A percentile compares a stretch with the other conserved stretches of the same genome.
phyloP scores from a whole-genome alignment of 176 grass and related monocot species.

The Bolboschoenus planiculmis region DNA sequence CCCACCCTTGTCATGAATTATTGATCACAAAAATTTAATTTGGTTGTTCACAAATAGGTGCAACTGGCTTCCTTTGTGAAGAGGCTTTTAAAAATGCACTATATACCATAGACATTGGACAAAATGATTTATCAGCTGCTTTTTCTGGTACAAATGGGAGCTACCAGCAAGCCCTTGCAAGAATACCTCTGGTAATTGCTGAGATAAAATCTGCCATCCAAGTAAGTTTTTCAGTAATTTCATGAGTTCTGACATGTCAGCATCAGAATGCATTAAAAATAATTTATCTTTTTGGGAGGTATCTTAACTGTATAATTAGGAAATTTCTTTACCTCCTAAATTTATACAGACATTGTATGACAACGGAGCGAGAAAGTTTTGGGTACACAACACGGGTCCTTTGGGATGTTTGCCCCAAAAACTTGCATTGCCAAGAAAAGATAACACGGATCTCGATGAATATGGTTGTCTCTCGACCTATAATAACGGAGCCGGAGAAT shows the following conservation, averaged over 20 bases:
- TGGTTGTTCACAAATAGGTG: conserved; percentile 22
- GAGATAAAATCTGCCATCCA: conserved; percentile 64
- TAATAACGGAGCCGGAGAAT: conserved; percentile 61
- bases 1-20: too few relatives aligned
- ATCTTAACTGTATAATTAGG: not conserved
- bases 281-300: not conserved
- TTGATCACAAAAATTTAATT: not conserved
- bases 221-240: conserved; percentile 29
- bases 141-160: conserved; percentile 28
- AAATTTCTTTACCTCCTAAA: not conserved
- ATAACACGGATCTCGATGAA: conserved; percentile 35
- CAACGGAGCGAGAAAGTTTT: conserved; percentile 58
- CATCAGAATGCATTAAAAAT: not conserved
- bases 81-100: conserved; percentile 45
- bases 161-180: conserved; percentile 39
- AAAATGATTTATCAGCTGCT: conserved; percentile 59
- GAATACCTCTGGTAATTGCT: conserved; percentile 41
- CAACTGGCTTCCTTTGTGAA: conserved; percentile 26
- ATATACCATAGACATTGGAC: conserved; percentile 79
- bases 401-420: conserved; percentile 81
- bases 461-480: conserved; percentile 43
- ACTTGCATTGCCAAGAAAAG: conserved; percentile 40
- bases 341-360: conserved; percentile 60
- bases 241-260: not conserved
- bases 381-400: conserved; percentile 63